phyloP scores from a whole-genome alignment of 2,329 filamentous ascomycete species.

The Fusarium incarnatum region DNA sequence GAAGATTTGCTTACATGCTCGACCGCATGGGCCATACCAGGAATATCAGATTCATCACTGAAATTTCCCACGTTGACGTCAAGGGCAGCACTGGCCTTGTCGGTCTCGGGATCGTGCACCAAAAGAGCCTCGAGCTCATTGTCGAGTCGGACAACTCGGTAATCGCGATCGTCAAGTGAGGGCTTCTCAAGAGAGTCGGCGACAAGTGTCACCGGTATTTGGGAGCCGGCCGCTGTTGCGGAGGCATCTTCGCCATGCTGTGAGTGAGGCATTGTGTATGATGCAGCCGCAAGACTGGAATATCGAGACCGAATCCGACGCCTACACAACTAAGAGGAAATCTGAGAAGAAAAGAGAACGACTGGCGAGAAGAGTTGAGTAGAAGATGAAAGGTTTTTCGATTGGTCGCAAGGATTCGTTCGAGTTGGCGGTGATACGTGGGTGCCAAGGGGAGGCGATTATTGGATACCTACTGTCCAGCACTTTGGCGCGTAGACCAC shows the following conservation, averaged over 20 bases:
- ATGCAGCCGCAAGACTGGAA: constrained; percentile 25
- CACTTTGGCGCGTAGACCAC: constrained; percentile 9
- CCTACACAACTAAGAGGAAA: constrained; percentile 18
- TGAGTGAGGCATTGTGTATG: constrained; percentile 49
- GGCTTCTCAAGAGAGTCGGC: constrained; percentile 85
- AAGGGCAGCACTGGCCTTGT: constrained; percentile 95
- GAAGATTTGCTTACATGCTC: constrained; percentile 74
- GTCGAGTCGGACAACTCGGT: constrained; percentile 84
- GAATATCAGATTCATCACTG: constrained; percentile 90
- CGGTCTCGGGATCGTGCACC: constrained; percentile 93
- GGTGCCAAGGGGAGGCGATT: constrained; percentile 18
- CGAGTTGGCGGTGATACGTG: constrained; percentile 30
- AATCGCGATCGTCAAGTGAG: constrained; percentile 84
- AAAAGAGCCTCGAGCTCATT: constrained; percentile 92
- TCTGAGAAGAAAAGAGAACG: constrained; percentile 21
- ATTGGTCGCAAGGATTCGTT: constrained; percentile 31
- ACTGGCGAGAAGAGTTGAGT: constrained; percentile 9
- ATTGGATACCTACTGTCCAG: constrained; percentile 11
- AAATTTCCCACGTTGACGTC: constrained; percentile 98
- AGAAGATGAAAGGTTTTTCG: constrained; percentile 17
- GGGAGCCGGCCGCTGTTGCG: constrained; percentile 43
- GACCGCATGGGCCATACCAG: constrained; percentile 94
- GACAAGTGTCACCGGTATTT: constrained; percentile 55
- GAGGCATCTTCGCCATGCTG: constrained; percentile 42
- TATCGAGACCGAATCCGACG: constrained; percentile 14